Percentiles rank a stretch among this genome's conserved stretches.
phyloP scores from a whole-genome alignment of 2,329 filamentous ascomycete genomes.

The Talaromyces sp. region DNA sequence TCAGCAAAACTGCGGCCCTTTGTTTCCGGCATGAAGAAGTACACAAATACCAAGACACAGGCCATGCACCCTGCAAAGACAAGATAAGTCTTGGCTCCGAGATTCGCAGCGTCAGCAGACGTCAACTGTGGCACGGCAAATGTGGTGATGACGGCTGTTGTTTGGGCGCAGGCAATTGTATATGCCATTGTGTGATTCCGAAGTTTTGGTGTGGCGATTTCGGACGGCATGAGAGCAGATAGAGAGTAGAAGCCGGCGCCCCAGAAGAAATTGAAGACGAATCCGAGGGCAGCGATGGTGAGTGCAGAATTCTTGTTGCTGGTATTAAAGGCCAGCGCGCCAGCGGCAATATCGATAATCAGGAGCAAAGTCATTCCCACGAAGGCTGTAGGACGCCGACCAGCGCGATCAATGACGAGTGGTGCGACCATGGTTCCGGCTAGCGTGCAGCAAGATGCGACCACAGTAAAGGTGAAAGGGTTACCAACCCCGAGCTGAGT shows the following conservation, averaged over 20 bases:
- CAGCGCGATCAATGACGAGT: constrained; percentile 33
- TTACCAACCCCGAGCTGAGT: constrained; percentile 32
- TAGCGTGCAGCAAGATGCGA: constrained; percentile 35
- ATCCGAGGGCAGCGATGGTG: constrained; percentile 32
- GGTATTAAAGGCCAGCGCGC: constrained; percentile 31
- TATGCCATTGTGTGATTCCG: constrained; percentile 38
- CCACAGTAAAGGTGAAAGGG: constrained; percentile 35
- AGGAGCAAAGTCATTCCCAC: constrained; percentile 34
- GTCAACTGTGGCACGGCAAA: constrained; percentile 37
- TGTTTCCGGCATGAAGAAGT: constrained; percentile 31
- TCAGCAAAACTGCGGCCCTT: constrained; percentile 31
- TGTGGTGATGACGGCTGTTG: constrained; percentile 39
- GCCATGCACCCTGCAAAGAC: constrained; percentile 34
- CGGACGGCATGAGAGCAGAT: constrained; percentile 33
- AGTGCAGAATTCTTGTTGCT: constrained; percentile 24
- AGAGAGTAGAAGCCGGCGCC: constrained; percentile 37
- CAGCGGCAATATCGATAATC: constrained; percentile 32
- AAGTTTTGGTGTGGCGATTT: constrained; percentile 37
- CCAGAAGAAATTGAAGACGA: constrained; percentile 40
- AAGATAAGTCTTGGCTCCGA: constrained; percentile 34
- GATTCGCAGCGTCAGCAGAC: constrained; percentile 30
- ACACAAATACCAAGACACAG: constrained; percentile 28
- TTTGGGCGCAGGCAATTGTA: constrained; percentile 34
- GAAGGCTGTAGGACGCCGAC: constrained; percentile 36
- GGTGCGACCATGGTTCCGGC: constrained; percentile 36